phyloP scores from a whole-genome alignment of 1,284 basidiomycete species.

The Macrocystidia cucumis region DNA sequence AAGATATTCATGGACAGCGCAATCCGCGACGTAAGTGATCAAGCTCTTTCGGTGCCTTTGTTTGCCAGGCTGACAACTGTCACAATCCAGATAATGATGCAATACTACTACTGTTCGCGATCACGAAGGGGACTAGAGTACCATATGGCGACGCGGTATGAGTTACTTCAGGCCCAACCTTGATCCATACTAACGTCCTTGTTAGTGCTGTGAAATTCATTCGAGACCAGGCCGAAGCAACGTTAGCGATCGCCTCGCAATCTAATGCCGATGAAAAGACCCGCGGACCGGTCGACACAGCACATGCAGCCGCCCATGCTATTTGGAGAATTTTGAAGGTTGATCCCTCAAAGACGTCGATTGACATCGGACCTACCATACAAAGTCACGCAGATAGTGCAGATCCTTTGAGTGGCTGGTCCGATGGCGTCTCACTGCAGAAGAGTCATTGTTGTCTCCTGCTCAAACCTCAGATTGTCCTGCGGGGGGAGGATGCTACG shows the following conservation, averaged over 20 bases:
- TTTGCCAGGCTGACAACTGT: slow-evolving; percentile 5
- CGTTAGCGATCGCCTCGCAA: slow-evolving; percentile 22
- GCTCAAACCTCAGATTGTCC: slow-evolving; percentile 86
- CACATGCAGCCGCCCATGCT: slow-evolving; percentile 54
- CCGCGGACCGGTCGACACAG: slow-evolving; percentile 28
- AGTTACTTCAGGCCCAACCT: slow-evolving; percentile 7
- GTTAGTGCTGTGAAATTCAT: slow-evolving; percentile 78
- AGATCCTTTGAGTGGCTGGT: slow-evolving; percentile 67
- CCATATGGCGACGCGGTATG: slow-evolving; percentile 79
- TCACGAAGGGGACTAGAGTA: slow-evolving; percentile 78
- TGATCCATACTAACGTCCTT: slow-evolving; percentile 4
- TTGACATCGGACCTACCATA: slow-evolving; percentile 32
- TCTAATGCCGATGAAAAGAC: slow-evolving; percentile 21
- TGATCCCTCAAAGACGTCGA: slow-evolving; percentile 39
- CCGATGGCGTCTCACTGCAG: slow-evolving; percentile 54
- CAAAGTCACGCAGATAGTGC: slow-evolving; percentile 22
- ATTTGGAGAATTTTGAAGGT: slow-evolving; percentile 54
- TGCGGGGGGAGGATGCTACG: slow-evolving; percentile 58
- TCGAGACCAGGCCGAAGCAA: slow-evolving; percentile 64
- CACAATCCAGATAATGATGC: slow-evolving; percentile 67
- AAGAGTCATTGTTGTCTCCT: slow-evolving; percentile 81
- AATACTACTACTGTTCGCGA: slow-evolving; percentile 85
- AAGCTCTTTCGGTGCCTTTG: slow-evolving; percentile 3
- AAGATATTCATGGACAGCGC: slow-evolving; percentile 77
- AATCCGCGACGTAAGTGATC: slow-evolving; percentile 71